Evolutionary conservation across 1,139 yeast species (phyloP).

Genomic region (Pichia sp.): DNA sequence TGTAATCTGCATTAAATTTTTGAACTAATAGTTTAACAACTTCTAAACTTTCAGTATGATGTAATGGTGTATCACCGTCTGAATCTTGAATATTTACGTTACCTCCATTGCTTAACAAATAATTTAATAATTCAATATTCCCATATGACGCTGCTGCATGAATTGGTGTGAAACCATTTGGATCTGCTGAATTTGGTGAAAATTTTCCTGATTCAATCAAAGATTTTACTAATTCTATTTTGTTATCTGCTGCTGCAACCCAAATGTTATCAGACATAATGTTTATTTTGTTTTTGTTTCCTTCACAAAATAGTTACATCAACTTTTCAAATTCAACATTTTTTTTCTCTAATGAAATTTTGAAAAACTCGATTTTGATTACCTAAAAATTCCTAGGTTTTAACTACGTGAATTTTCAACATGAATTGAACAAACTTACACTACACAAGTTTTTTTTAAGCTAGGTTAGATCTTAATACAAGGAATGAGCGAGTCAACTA

Average conservation of each 20-base stretch:
- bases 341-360: not conserved
- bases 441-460: not conserved
- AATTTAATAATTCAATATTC: conserved; percentile 58
- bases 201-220: conserved; percentile 45
- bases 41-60: conserved; percentile 69
- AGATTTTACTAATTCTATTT: conserved; percentile 50
- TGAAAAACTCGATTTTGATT: not conserved
- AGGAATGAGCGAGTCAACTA: not conserved
- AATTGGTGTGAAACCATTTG: conserved; percentile 90
- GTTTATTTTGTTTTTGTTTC: not conserved
- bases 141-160: conserved; percentile 97
- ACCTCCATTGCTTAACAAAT: conserved; percentile 57
- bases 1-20: conserved; percentile 60
- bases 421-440: not conserved
- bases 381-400: not conserved
- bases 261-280: conserved; percentile 52
- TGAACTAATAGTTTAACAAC: conserved; percentile 64
- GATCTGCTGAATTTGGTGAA: conserved; percentile 71
- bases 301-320: not conserved
- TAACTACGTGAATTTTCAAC: not conserved
- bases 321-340: not conserved
- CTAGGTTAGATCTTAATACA: not conserved
- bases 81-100: conserved; percentile 73
- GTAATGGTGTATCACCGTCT: conserved; percentile 95
- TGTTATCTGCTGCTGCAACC: conserved; percentile 92